These are phyloP conservation scores for Suhomyces atakaporum DNA, from an alignment of 1,139 yeast species.

Conservation along the genomic window DNA sequence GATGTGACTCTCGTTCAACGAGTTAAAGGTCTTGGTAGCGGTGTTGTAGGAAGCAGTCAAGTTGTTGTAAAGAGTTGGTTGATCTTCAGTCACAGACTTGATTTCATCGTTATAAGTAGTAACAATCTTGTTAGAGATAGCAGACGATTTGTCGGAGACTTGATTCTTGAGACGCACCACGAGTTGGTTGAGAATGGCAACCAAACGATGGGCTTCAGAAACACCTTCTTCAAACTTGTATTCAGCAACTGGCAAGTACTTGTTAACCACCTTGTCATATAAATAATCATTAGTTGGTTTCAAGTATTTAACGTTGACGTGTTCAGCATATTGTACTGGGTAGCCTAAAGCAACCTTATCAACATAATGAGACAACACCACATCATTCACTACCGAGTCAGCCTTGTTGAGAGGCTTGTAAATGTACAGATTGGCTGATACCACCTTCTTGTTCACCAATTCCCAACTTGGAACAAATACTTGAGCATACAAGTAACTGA, in stretches of 20 bases:
- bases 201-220: slow-evolving; percentile 31
- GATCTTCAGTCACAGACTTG: slow-evolving; percentile 16
- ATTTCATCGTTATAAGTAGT: slow-evolving; percentile 41
- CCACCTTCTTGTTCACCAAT: slow-evolving; percentile 23
- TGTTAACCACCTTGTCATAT: slow-evolving; percentile 28
- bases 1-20: slow-evolving; percentile 39
- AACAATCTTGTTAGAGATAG: slow-evolving; percentile 35
- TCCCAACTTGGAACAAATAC: slow-evolving; percentile 20
- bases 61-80: slow-evolving; percentile 25
- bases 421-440: slow-evolving; percentile 26
- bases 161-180: slow-evolving; percentile 28
- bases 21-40: slow-evolving; percentile 35
- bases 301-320: slow-evolving; percentile 27
- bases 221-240: slow-evolving; percentile 25
- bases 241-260: slow-evolving; percentile 35
- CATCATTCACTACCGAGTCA: slow-evolving; percentile 32
- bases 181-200: slow-evolving; percentile 34
- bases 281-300: slow-evolving; percentile 32
- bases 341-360: slow-evolving; percentile 17
- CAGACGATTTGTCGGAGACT: slow-evolving; percentile 32
- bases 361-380: slow-evolving; percentile 23
- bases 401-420: slow-evolving; percentile 26
- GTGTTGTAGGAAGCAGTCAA: slow-evolving; percentile 41
- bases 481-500: slow-evolving; percentile 27
- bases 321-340: slow-evolving; percentile 16